phyloP scores from a whole-genome alignment of 257 asterid genomes.

The Plantago major region DNA sequence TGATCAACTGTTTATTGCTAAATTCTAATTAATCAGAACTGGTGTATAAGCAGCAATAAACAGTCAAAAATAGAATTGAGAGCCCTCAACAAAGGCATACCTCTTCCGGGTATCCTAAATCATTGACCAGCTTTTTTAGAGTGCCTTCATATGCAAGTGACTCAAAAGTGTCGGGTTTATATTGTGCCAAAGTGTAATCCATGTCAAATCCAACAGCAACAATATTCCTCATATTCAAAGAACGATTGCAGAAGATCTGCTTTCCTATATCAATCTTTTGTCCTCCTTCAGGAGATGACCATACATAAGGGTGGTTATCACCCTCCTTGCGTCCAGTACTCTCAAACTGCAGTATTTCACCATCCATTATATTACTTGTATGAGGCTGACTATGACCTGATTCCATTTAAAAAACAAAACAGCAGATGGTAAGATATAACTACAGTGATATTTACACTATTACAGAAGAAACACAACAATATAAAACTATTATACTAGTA shows the following conservation, averaged over 20 bases:
- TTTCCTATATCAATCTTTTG: constrained; percentile 56
- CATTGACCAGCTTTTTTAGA: constrained; percentile 76
- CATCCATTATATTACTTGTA: constrained; percentile 48
- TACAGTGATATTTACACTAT: neutral
- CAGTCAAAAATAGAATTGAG: neutral
- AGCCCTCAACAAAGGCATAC: constrained; percentile 26
- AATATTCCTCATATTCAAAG: constrained; percentile 81
- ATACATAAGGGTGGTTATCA: constrained; percentile 43
- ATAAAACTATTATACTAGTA: neutral
- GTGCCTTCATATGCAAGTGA: constrained; percentile 92
- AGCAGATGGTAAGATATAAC: neutral
- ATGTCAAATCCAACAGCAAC: constrained; percentile 97
- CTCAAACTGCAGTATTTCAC: constrained; percentile 34
- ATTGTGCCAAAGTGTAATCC: constrained; percentile 97
- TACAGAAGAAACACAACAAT: neutral
- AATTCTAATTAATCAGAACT: neutral
- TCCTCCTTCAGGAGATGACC: constrained; percentile 91
- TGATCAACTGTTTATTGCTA: neutral
- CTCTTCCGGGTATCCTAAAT: constrained; percentile 89
- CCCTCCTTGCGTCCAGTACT: constrained; percentile 27
- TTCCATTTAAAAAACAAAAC: constrained; percentile 19
- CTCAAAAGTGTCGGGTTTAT: constrained; percentile 90
- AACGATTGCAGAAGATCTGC: constrained; percentile 86
- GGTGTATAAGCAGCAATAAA: neutral
- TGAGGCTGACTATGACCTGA: constrained; percentile 38